A percentile compares a stretch with the other conserved stretches of the same genome.
These are phyloP conservation scores for Candida germanica DNA, from an alignment of 805 yeast species.

Conservation along the genomic window DNA sequence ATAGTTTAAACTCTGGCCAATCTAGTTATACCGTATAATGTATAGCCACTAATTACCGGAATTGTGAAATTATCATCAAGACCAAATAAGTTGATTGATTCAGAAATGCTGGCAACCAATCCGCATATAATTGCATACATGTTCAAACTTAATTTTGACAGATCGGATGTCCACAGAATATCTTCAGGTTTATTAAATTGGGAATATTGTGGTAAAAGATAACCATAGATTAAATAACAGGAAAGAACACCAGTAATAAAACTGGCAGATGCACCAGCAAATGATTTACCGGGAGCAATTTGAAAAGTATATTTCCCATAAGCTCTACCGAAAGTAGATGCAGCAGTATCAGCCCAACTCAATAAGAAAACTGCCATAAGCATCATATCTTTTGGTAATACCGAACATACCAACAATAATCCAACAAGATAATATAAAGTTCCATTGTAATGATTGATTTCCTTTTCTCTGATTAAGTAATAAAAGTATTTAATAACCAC, in stretches of 20 bases:
- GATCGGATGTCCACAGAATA: constrained; percentile 62
- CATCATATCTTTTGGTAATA: constrained; percentile 77
- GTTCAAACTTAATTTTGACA: constrained; percentile 54
- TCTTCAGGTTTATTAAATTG: constrained; percentile 54
- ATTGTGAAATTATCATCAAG: constrained; percentile 94
- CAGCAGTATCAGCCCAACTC: constrained; percentile 98
- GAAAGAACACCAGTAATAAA: constrained; percentile 65
- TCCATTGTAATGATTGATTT: constrained; percentile 72
- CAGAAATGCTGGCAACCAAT: constrained; percentile 79
- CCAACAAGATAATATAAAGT: constrained; percentile 87
- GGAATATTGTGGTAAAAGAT: constrained; percentile 58
- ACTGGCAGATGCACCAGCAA: constrained; percentile 91
- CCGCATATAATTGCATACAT: constrained; percentile 65
- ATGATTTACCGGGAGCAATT: constrained; percentile 68
- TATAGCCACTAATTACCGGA: constrained; percentile 77
- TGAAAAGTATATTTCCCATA: constrained; percentile 84
- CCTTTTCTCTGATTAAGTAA: constrained; percentile 80
- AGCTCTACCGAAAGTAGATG: constrained; percentile 86
- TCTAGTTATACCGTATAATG: constrained; percentile 49
- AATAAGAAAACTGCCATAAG: constrained; percentile 73
- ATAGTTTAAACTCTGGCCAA: not conserved
- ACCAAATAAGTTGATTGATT: constrained; percentile 71
- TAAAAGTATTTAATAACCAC: constrained; percentile 68
- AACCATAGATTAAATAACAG: constrained; percentile 69
- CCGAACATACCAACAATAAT: constrained; percentile 60